A percentile compares a stretch with the other conserved stretches of the same genome.
Conservation (phyloP, 495 filamentous ascomycete genomes). For the Penicillium cinerascens region DNA sequence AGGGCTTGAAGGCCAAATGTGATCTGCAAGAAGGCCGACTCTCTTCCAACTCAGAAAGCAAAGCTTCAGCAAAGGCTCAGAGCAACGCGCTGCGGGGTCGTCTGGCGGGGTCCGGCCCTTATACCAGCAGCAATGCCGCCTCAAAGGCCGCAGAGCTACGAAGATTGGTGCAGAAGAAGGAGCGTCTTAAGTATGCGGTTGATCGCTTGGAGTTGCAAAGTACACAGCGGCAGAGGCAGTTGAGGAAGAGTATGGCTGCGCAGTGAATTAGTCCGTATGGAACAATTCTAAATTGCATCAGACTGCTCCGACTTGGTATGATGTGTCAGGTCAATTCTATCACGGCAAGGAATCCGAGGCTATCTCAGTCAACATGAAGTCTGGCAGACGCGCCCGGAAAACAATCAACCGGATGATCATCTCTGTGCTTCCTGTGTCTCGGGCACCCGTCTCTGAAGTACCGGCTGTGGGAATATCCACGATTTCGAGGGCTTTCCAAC, state of each 20-base stretch:
- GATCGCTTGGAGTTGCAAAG: conserved; percentile 67
- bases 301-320: not conserved
- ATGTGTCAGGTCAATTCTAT: not conserved
- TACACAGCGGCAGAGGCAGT: conserved; percentile 64
- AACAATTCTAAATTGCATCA: not conserved
- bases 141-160: conserved; percentile 60
- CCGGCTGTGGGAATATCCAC: too few relatives aligned
- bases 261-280: conserved; percentile 19
- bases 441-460: not conserved
- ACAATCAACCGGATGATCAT: not conserved
- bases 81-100: conserved; percentile 24
- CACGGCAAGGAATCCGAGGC: not conserved
- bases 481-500: not conserved
- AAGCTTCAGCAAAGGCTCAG: conserved; percentile 24
- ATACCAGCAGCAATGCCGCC: conserved; percentile 48
- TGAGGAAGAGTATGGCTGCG: conserved; percentile 75
- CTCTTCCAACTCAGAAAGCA: conserved; percentile 33
- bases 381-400: not conserved
- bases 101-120: conserved; percentile 26
- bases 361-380: not conserved
- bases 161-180: conserved; percentile 69
- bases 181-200: conserved; percentile 72
- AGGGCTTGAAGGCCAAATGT: conserved; percentile 63
- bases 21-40: conserved; percentile 70
- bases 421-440: not conserved